These are phyloP conservation scores for Datisca glomerata DNA, from an alignment of 306 rosid genomes.

Conservation along the genomic window DNA sequence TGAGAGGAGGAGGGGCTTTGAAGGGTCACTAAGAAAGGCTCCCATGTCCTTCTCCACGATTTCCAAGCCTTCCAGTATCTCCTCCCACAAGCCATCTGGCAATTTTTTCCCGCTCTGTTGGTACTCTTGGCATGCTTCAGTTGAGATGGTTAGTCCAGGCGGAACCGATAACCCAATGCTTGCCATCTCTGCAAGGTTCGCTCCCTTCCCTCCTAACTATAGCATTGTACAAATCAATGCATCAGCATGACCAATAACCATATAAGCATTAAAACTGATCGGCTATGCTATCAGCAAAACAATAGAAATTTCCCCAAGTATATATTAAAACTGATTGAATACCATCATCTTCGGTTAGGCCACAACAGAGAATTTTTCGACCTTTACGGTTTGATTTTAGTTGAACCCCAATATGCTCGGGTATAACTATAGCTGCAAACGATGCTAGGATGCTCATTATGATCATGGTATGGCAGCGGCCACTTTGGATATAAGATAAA, in stretches of 20 bases:
- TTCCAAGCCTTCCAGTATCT: constrained; percentile 56
- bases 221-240: neutral
- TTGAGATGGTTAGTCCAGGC: constrained; percentile 91
- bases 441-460: neutral
- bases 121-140: constrained; percentile 95
- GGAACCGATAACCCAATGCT: constrained; percentile 87
- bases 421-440: neutral
- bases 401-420: neutral
- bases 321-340: too few relatives aligned
- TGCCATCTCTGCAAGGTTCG: constrained; percentile 97
- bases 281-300: neutral
- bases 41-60: constrained; percentile 61
- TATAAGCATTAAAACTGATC: neutral
- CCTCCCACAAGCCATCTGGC: constrained; percentile 67
- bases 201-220: constrained; percentile 97
- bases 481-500: neutral
- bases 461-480: neutral
- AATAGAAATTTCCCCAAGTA: too few relatives aligned
- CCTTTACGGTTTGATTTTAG: neutral
- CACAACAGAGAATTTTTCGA: neutral
- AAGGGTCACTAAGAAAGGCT: constrained; percentile 71
- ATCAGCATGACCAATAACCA: neutral
- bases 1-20: constrained; percentile 76
- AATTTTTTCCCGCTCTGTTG: constrained; percentile 51
- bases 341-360: too few relatives aligned